phyloP scores from a whole-genome alignment of 2,329 filamentous ascomycete species.

The Pseudogymnoascus sp. region DNA sequence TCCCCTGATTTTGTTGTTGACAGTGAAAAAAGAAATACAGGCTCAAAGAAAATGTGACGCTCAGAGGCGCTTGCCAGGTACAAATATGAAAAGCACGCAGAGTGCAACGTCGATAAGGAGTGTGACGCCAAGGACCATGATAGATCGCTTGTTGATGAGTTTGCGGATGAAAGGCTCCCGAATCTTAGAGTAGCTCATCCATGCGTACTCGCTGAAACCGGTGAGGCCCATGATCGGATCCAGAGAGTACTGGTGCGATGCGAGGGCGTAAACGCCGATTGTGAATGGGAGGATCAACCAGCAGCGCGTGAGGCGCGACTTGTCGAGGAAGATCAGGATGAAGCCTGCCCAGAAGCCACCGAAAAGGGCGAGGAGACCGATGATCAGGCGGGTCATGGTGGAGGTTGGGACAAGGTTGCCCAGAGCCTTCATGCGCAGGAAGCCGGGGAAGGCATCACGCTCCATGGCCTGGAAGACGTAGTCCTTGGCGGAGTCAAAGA shows the following conservation, averaged over 20 bases:
- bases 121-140: slow-evolving; percentile 73
- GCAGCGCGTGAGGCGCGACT: slow-evolving; percentile 62
- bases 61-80: slow-evolving; percentile 77
- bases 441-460: slow-evolving; percentile 95
- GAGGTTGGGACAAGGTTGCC: slow-evolving; percentile 92
- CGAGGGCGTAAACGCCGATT: slow-evolving; percentile 77
- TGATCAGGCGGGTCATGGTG: slow-evolving; percentile 73
- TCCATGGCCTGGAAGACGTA: slow-evolving; percentile 99
- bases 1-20: not conserved
- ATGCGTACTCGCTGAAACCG: slow-evolving; percentile 94
- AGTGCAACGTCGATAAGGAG: slow-evolving; percentile 71
- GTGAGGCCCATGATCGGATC: slow-evolving; percentile 82
- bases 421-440: slow-evolving; percentile 86
- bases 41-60: not conserved
- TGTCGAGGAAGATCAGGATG: slow-evolving; percentile 83
- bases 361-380: slow-evolving; percentile 81
- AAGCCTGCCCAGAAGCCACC: slow-evolving; percentile 92
- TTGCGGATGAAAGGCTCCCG: slow-evolving; percentile 85
- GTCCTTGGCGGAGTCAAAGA: slow-evolving; percentile 96
- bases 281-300: slow-evolving; percentile 91
- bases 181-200: slow-evolving; percentile 82
- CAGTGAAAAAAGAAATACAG: not conserved
- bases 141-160: slow-evolving; percentile 72
- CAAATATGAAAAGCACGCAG: slow-evolving; percentile 85
- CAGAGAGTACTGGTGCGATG: slow-evolving; percentile 90